Evolutionary conservation across 495 filamentous ascomycete genomes (phyloP).

Genomic region (Cercophora sp.): DNA sequence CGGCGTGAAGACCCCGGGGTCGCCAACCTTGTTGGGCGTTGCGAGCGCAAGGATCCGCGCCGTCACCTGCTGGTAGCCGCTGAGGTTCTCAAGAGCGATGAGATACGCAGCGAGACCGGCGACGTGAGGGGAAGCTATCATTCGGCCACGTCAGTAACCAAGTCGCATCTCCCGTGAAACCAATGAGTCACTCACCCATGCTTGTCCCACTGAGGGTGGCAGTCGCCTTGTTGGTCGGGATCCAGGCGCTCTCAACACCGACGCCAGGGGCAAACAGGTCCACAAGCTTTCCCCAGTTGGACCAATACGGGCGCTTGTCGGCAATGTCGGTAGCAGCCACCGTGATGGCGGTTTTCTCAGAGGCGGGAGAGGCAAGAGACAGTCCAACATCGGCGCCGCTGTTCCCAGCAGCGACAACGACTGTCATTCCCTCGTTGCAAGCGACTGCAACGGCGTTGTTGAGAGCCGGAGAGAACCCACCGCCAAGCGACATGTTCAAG

Average conservation of each 20-base stretch:
- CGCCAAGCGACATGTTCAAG: constrained; percentile 53
- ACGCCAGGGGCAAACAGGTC: constrained; percentile 60
- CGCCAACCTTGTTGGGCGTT: neutral
- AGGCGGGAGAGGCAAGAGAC: constrained; percentile 49
- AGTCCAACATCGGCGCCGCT: constrained; percentile 35
- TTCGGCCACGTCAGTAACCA: no score
- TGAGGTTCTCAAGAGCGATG: constrained; percentile 18
- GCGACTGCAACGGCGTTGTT: constrained; percentile 49
- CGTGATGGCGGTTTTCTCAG: constrained; percentile 52
- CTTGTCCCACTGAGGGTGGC: constrained; percentile 48
- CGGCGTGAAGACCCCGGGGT: neutral
- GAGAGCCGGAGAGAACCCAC: constrained; percentile 47
- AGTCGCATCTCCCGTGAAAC: no score
- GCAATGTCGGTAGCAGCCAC: constrained; percentile 49
- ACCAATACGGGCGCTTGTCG: constrained; percentile 48
- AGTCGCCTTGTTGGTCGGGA: constrained; percentile 29
- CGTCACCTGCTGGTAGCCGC: constrained; percentile 3
- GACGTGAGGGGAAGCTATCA: constrained; percentile 43
- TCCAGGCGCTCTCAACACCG: constrained; percentile 30
- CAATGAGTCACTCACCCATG: no score
- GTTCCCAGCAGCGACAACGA: constrained; percentile 54
- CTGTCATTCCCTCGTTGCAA: constrained; percentile 44
- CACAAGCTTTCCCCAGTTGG: constrained; percentile 57
- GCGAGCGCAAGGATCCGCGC: constrained; percentile 6
- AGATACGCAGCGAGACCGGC: constrained; percentile 50